These are phyloP conservation scores for Solanum pinnatisectum DNA, from an alignment of 257 asterid species.

Conservation along the genomic window DNA sequence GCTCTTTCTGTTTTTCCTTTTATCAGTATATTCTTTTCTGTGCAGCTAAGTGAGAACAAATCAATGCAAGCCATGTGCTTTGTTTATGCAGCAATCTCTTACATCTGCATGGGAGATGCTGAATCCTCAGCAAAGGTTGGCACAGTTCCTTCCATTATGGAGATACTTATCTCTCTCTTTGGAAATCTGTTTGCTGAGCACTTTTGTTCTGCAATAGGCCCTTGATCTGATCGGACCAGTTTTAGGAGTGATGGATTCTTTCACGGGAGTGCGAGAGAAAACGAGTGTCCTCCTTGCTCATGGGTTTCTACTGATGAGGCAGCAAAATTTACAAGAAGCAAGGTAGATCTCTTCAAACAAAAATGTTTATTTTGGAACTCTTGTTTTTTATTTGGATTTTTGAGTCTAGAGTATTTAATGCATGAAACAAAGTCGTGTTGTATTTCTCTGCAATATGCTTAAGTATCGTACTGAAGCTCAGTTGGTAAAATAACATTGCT, in stretches of 20 bases:
- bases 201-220: slow-evolving; percentile 38
- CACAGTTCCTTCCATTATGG: not conserved
- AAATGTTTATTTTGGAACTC: not conserved
- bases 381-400: not conserved
- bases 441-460: not conserved
- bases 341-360: slow-evolving; percentile 29
- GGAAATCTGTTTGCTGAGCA: not conserved
- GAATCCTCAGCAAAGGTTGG: slow-evolving; percentile 83
- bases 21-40: not conserved
- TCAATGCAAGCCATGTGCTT: slow-evolving; percentile 81
- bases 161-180: not conserved
- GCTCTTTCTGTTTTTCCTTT: not conserved
- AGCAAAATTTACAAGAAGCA: slow-evolving; percentile 91
- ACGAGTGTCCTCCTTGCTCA: slow-evolving; percentile 66
- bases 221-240: slow-evolving; percentile 89
- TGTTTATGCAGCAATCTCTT: slow-evolving; percentile 85
- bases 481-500: not conserved
- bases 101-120: slow-evolving; percentile 86
- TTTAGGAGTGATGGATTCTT: slow-evolving; percentile 64
- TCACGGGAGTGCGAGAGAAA: slow-evolving; percentile 87
- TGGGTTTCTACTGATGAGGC: slow-evolving; percentile 86
- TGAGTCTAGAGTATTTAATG: not conserved
- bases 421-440: not conserved
- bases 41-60: slow-evolving; percentile 72
- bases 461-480: not conserved